Base-by-base conservation (phyloP, 2,329 filamentous ascomycete genomes). In the Aspergillus niger region DNA sequence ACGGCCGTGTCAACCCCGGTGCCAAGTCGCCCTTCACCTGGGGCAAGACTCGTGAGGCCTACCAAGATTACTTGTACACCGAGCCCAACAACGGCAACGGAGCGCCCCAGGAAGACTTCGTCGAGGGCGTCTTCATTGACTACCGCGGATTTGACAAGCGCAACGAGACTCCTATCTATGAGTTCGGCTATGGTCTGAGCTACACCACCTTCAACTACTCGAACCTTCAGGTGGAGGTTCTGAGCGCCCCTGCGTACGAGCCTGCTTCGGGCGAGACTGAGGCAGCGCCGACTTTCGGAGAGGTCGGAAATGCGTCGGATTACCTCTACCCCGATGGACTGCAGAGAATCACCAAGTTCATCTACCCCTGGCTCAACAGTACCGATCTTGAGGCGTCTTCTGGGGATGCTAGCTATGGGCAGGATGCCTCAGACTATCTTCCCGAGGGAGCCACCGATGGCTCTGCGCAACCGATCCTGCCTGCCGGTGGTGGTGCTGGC, bases 281-380 rank as follows among this genome's bases (percentile, higher is more conserved):
- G 15, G 72, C 82, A 2, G 86, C 86, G 2, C 84, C 83, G 7
- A 77, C 76, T 1, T 79, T 85, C 36, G 85, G 85, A 59, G 72
- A 72, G 41, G 72, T 77, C 65, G 82, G 80, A 55, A 72, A 84
- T 56, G 73, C 78, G 2, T 75, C 81, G 0, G 78, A 83, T 49
- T 86, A 87, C 70, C 70, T 85, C 43, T 88, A 81, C 78, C 86
- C 86, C 2, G 70, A 77, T 26, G 80, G 79, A 65, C 74, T 86
- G 64, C 76, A 79, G 20, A 79, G 77, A 11, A 76, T 87, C 54
- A 74, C 76, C 22, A 72, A 76, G 26, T 89, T 86, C 78, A 86
- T 89, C 72, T 89, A 88, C 73, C 85, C 86, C 2, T 89, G 83
- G 76, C 76, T 89, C 66, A 88, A 87, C 79, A 81, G 79, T 32